These are phyloP conservation scores for Sphaerulina musiva DNA, from an alignment of 2,329 filamentous ascomycete genomes.

Conservation along the genomic window DNA sequence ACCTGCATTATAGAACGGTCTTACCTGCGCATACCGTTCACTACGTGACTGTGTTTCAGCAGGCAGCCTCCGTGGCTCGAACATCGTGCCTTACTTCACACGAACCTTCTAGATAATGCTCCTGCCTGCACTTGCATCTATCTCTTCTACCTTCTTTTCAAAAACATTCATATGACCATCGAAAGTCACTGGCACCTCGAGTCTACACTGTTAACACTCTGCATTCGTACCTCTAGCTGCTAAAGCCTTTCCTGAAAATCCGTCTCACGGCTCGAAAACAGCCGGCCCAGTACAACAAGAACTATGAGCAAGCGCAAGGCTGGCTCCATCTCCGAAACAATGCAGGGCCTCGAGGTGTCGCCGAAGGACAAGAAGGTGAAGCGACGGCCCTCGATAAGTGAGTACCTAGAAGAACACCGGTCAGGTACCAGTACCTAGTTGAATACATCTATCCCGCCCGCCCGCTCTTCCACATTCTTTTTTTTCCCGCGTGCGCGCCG, in stretches of 20 bases:
- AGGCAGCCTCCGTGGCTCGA: background rate
- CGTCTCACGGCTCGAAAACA: background rate
- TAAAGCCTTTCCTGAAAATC: background rate
- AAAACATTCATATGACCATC: background rate
- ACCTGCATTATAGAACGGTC: background rate
- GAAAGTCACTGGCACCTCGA: background rate
- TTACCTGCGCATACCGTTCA: background rate
- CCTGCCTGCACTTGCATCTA: background rate
- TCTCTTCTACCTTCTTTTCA: background rate
- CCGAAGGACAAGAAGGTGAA: constrained; percentile 2
- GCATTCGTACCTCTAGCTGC: too few species aligned
- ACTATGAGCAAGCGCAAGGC: constrained; percentile 6
- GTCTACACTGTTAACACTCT: background rate
- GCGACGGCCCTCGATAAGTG: background rate
- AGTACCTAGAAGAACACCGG: background rate
- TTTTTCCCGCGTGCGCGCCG: background rate
- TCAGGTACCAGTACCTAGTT: too few species aligned
- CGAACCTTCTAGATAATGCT: background rate
- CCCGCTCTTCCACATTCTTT: background rate
- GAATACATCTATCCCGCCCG: background rate
- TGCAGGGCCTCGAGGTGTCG: background rate
- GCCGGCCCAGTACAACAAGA: background rate
- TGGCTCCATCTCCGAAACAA: background rate
- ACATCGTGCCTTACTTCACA: background rate
- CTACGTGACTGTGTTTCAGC: background rate